Percentiles rank a stretch among this genome's conserved stretches.
These are phyloP conservation scores for Fusarium globosum DNA, from an alignment of 2,329 filamentous ascomycete genomes.

Conservation along the genomic window DNA sequence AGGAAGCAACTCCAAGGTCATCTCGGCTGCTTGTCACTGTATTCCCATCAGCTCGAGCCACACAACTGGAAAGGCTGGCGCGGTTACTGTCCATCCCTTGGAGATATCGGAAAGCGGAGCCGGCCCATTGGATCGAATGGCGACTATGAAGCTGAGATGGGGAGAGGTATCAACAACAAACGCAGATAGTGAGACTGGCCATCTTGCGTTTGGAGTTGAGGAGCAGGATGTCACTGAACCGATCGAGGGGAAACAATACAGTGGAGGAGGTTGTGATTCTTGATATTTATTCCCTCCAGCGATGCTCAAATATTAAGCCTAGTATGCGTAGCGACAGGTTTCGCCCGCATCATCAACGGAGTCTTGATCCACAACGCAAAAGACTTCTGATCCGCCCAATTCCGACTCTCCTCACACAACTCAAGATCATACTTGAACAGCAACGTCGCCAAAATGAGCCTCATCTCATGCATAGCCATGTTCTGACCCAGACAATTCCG, in stretches of 20 bases:
- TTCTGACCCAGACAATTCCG: slow-evolving; percentile 12
- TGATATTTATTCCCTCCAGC: background rate
- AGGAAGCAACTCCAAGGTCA: background rate
- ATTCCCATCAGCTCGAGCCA: background rate
- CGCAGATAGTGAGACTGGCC: background rate
- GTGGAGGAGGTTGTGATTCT: fast-evolving
- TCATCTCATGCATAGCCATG: slow-evolving; percentile 27
- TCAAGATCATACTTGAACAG: slow-evolving; percentile 13
- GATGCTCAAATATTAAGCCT: background rate
- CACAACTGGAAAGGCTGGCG: fast-evolving
- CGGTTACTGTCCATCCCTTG: background rate
- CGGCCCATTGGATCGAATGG: background rate
- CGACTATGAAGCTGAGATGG: background rate
- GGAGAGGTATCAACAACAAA: background rate
- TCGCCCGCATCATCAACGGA: slow-evolving; percentile 5
- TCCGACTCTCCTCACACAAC: background rate
- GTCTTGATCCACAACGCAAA: slow-evolving; percentile 17
- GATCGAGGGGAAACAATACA: background rate
- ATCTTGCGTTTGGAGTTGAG: background rate
- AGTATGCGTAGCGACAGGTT: background rate
- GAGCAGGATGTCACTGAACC: background rate
- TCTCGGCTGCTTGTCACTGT: background rate
- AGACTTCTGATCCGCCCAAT: slow-evolving; percentile 10
- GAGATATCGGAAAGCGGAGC: fast-evolving
- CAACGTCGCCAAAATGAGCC: background rate